phyloP scores from a whole-genome alignment of 108 stramenopile genomes.

The Conticribra weissflogii region DNA sequence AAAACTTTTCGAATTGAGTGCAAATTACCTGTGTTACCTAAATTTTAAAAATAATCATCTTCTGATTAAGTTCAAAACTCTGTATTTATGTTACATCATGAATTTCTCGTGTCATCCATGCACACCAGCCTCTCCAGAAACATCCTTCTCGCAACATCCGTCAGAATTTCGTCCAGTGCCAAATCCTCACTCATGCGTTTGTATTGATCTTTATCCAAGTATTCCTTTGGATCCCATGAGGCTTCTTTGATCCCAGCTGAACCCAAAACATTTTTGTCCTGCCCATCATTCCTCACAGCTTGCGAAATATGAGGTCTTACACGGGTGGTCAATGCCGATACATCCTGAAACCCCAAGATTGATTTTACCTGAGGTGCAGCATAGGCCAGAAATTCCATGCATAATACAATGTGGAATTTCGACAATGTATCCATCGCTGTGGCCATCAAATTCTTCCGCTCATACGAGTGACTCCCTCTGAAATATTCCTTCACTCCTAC shows the following conservation, averaged over 20 bases:
- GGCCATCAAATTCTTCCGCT: slow-evolving; percentile 54
- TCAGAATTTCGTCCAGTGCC: slow-evolving; percentile 81
- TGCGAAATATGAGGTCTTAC: slow-evolving; percentile 77
- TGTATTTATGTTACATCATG: no score
- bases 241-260: slow-evolving; percentile 76
- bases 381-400: slow-evolving; percentile 87
- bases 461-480: slow-evolving; percentile 26
- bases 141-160: slow-evolving; percentile 77
- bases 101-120: slow-evolving; percentile 36
- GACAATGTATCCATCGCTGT: slow-evolving; percentile 71
- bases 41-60: no score
- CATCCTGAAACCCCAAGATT: slow-evolving; percentile 76
- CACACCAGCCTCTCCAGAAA: slow-evolving; percentile 85
- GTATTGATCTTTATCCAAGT: slow-evolving; percentile 59
- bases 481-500: slow-evolving; percentile 40
- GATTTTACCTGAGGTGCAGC: slow-evolving; percentile 55
- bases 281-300: slow-evolving; percentile 75
- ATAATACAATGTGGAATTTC: slow-evolving; percentile 72
- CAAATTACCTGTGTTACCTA: no score
- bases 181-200: slow-evolving; percentile 79
- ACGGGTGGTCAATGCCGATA: slow-evolving; percentile 62
- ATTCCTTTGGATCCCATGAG: slow-evolving; percentile 73
- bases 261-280: slow-evolving; percentile 69
- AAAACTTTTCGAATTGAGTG: no score
- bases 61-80: no score